Evolutionary conservation across 345 rosid species (phyloP).

Genomic region (Euphorbia pulcherrima): DNA sequence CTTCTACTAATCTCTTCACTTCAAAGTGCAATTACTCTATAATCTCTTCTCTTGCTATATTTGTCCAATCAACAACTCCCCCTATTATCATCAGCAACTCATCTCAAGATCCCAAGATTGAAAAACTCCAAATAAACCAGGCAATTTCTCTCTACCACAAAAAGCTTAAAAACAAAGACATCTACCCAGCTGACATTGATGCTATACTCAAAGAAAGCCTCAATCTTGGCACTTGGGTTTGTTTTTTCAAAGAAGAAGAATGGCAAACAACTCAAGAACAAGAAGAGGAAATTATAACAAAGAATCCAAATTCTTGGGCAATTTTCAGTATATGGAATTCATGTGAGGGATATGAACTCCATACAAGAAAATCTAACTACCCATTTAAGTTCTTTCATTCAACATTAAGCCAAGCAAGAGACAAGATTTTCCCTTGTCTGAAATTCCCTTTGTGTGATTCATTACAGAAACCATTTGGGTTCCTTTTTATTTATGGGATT

Average conservation of each 20-base stretch:
- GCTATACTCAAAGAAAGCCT: slow-evolving; percentile 41
- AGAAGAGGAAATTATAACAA: slow-evolving; percentile 14
- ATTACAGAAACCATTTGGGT: slow-evolving; percentile 36
- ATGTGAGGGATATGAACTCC: slow-evolving; percentile 39
- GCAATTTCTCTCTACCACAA: slow-evolving; percentile 44
- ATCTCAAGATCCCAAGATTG: slow-evolving; percentile 29
- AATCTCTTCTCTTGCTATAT: slow-evolving; percentile 23
- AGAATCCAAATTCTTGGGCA: slow-evolving; percentile 38
- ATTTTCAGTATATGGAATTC: slow-evolving; percentile 59
- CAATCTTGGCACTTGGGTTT: slow-evolving; percentile 55
- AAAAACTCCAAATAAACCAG: slow-evolving; percentile 40
- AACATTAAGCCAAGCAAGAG: slow-evolving; percentile 31
- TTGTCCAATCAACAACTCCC: slow-evolving; percentile 33
- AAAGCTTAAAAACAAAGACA: slow-evolving; percentile 38
- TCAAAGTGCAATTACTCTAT: slow-evolving; percentile 28
- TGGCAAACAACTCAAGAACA: slow-evolving; percentile 13
- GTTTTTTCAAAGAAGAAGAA: slow-evolving; percentile 41
- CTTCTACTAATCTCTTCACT: slow-evolving; percentile 51
- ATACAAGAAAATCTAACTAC: slow-evolving; percentile 26
- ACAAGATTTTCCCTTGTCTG: slow-evolving; percentile 38
- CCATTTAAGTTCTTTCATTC: slow-evolving; percentile 29
- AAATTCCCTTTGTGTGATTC: slow-evolving; percentile 32
- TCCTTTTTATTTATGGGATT: slow-evolving; percentile 42
- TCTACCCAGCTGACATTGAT: slow-evolving; percentile 45
- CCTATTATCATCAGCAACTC: slow-evolving; percentile 4